Percentiles rank a stretch among this genome's conserved stretches.
Evolutionary conservation across 805 yeast genomes (phyloP).

Genomic region (Saccharomycopsis microspora): DNA sequence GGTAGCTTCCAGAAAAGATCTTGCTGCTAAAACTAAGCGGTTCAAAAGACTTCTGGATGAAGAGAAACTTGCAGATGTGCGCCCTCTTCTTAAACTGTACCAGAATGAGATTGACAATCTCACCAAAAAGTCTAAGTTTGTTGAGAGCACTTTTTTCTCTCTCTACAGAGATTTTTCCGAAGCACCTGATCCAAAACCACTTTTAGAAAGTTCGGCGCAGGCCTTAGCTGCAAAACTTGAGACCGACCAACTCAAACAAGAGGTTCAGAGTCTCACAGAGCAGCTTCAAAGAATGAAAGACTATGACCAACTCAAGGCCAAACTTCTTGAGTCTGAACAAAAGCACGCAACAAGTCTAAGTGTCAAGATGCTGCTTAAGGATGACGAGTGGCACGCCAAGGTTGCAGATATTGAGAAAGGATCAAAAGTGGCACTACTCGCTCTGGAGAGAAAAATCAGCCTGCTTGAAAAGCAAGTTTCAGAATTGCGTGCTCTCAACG

Average conservation of each 20-base stretch:
- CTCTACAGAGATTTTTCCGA: slow-evolving; percentile 71
- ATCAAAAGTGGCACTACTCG: slow-evolving; percentile 51
- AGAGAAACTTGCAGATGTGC: slow-evolving; percentile 54
- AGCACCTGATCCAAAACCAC: slow-evolving; percentile 87
- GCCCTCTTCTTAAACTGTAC: slow-evolving; percentile 58
- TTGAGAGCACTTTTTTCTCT: slow-evolving; percentile 64
- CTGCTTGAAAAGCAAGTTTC: slow-evolving; percentile 45
- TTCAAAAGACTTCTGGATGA: slow-evolving; percentile 64
- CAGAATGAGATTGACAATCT: slow-evolving; percentile 81
- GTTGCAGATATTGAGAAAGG: slow-evolving; percentile 65
- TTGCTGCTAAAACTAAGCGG: slow-evolving; percentile 78
- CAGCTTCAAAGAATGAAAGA: slow-evolving; percentile 59
- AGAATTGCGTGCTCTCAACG: slow-evolving; percentile 53
- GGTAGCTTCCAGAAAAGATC: slow-evolving; percentile 55
- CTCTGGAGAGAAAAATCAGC: slow-evolving; percentile 37
- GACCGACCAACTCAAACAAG: slow-evolving; percentile 36
- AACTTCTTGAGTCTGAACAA: slow-evolving; percentile 50
- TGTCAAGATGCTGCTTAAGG: slow-evolving; percentile 53
- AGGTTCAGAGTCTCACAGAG: slow-evolving; percentile 33
- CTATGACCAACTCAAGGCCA: slow-evolving; percentile 61
- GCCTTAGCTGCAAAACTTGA: slow-evolving; percentile 48
- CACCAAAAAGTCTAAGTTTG: slow-evolving; percentile 63
- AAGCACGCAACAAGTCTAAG: slow-evolving; percentile 44
- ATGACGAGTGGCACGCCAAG: slow-evolving; percentile 54
- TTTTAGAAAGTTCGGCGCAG: slow-evolving; percentile 59